Evolutionary conservation across 2,329 filamentous ascomycete genomes (phyloP).

Genomic region (Talaromyces sp.): DNA sequence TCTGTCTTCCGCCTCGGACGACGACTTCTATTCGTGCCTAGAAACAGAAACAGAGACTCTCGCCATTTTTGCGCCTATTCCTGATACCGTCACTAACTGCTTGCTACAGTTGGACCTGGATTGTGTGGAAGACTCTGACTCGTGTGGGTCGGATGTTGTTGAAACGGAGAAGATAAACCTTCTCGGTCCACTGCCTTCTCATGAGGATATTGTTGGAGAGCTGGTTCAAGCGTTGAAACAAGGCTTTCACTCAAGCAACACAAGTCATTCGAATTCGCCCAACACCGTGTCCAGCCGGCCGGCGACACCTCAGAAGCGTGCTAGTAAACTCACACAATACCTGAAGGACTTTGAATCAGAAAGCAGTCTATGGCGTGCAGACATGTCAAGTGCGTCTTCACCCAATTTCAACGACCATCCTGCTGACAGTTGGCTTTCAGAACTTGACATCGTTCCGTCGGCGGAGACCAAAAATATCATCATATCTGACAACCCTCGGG

Average conservation of each 20-base stretch:
- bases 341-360: background rate
- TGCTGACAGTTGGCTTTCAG: background rate
- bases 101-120: background rate
- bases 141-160: background rate
- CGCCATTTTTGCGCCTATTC: background rate
- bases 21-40: no score
- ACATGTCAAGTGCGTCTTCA: slow-evolving; percentile 4
- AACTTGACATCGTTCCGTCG: background rate
- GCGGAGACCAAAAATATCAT: background rate
- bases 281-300: background rate
- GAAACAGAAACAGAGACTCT: no score
- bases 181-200: background rate
- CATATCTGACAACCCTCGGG: background rate
- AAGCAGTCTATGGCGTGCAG: background rate
- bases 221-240: background rate
- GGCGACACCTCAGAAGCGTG: background rate
- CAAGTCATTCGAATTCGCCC: background rate
- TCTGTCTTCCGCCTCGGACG: no score
- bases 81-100: background rate
- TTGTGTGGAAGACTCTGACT: background rate
- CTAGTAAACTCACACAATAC: background rate
- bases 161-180: background rate
- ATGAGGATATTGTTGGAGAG: background rate
- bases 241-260: background rate
- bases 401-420: background rate